Base-by-base conservation (phyloP, 306 rosid species). In the Cucurbita moschata region DNA sequence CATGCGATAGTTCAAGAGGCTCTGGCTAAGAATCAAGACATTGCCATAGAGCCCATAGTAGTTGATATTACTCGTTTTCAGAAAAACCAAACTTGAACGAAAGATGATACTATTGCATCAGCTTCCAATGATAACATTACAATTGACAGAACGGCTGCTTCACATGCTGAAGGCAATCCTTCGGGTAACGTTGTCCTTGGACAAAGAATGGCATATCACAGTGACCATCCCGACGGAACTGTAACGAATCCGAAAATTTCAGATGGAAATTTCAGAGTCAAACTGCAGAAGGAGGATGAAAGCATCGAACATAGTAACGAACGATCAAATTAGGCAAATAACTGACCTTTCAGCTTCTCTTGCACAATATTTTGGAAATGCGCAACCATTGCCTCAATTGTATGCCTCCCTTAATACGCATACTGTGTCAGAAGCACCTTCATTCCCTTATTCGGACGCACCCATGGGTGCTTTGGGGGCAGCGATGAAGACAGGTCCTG, bases 271-370 rank as follows among this genome's bases (percentile, higher is more conserved):
- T 81, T 77, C 72, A 57, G 73, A 30, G 76, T 52, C 43, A 82
- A 84, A 64, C 79, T 82, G 21, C 82, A 86, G 70, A 69, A 75
- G 75, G 83, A 55, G 71, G 88, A 85, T 85, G 75, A 79, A 77
- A 83, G 78, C 79, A 44, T 85, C 79, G 71, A 81, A 75, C 7
- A 18, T 49, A 37, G 96, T 84, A 61, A 86, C 87, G 69, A 81
- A 82, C 40, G 91, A 87, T 54, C 96, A 89, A 74, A 83, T 87
- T 67, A 75, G 82, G 37, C 86, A 87, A 49, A 82, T 94, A 46
- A 81, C 81, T 55, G 81, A 81, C 76, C 90, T 94, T 63, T 86
- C 97, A 35, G 94, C 86, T 69, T 95, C 99, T 75, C 84, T 95
- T 75, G 97, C 88, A 53, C 96, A 89, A 76, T 77, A 88, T 43